These are phyloP conservation scores for Austroboletus eburneus DNA, from an alignment of 768 basidiomycete genomes.

Conservation along the genomic window DNA sequence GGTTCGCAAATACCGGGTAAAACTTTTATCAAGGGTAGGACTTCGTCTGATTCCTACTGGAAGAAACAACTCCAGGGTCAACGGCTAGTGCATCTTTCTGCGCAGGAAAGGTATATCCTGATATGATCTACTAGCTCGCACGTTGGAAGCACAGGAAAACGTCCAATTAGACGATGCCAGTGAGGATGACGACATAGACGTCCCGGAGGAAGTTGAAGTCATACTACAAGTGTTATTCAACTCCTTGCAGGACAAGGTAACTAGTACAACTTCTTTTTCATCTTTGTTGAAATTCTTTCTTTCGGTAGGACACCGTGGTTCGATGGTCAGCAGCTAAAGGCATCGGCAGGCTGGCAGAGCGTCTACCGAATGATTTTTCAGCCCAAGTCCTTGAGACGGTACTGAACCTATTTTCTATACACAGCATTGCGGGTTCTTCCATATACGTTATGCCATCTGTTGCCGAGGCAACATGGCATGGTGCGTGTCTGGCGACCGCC, in stretches of 20 bases:
- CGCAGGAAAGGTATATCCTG: constrained; percentile 24
- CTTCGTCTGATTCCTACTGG: constrained; percentile 56
- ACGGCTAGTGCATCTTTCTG: constrained; percentile 33
- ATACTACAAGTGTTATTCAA: constrained; percentile 70
- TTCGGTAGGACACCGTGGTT: constrained; percentile 80
- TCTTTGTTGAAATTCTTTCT: constrained; percentile 1
- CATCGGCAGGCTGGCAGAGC: constrained; percentile 76
- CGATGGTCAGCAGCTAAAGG: constrained; percentile 95
- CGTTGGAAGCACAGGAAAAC: constrained; percentile 15
- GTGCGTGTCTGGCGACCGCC: constrained; percentile 86
- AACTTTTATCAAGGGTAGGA: constrained; percentile 63
- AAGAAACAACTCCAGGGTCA: constrained; percentile 33
- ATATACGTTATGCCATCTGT: constrained; percentile 69
- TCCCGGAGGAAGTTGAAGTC: constrained; percentile 76
- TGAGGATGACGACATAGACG: constrained; percentile 48
- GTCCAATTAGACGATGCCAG: constrained; percentile 14
- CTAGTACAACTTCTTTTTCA: neutral
- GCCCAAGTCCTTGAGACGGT: constrained; percentile 81
- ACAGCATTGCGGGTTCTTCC: constrained; percentile 58
- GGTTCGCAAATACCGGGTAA: constrained; percentile 64
- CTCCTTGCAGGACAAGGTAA: constrained; percentile 77
- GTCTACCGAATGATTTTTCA: constrained; percentile 71
- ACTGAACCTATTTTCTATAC: constrained; percentile 71
- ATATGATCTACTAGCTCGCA: constrained; percentile 22
- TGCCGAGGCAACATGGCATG: constrained; percentile 93